Percentiles rank a stretch among this genome's conserved stretches.
phyloP scores from a whole-genome alignment of 139 green algal species.

The Coelastrella sp. region DNA sequence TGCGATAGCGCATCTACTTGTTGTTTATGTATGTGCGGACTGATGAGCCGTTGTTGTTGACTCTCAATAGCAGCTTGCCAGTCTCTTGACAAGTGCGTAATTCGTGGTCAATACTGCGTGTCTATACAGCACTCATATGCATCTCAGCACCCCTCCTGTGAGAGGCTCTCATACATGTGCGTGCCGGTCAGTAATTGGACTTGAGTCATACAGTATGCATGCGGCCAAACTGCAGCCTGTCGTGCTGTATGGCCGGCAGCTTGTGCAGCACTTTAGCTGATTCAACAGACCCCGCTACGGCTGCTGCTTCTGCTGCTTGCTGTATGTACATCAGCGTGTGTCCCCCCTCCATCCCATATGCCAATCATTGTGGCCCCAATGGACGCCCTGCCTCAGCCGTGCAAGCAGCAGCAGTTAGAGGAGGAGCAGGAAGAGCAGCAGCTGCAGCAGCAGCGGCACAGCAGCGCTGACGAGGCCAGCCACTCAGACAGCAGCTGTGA shows the following conservation, averaged over 20 bases:
- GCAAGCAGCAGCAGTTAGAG: constrained; percentile 15
- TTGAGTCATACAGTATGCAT: background rate
- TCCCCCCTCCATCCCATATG: background rate
- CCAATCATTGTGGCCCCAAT: background rate
- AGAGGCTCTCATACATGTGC: background rate
- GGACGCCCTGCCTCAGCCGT: background rate
- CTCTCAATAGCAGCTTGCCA: too few species aligned
- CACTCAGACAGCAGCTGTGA: too few species aligned
- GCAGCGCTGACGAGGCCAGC: too few species aligned
- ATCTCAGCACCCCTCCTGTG: background rate
- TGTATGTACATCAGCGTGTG: background rate
- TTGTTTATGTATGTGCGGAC: too few species aligned
- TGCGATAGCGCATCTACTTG: too few species aligned
- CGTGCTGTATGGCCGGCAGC: background rate
- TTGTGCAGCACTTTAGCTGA: background rate
- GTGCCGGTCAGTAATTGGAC: background rate
- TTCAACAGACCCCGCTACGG: background rate
- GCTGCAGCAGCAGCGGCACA: background rate
- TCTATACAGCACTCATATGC: background rate
- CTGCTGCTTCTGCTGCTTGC: too few species aligned
- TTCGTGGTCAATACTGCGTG: background rate
- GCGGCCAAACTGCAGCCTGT: background rate
- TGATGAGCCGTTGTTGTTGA: too few species aligned
- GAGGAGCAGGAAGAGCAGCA: constrained; percentile 12
- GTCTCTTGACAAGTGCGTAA: background rate